Evolutionary conservation across 176 grass and related monocot genomes (phyloP).

Genomic region (Carex pumila): DNA sequence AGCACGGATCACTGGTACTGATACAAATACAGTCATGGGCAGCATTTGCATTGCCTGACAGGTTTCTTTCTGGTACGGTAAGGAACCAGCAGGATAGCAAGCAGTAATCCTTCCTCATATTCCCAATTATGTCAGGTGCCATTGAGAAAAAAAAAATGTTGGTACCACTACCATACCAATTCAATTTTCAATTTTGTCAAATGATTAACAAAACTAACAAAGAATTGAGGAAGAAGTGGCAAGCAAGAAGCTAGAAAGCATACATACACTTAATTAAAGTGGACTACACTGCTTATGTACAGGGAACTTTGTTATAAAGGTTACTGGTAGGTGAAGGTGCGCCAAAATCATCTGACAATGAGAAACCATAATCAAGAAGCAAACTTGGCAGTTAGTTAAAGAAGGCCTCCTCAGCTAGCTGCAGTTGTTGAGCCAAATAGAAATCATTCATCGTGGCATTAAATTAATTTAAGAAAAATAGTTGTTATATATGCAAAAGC

Average conservation of each 20-base stretch:
- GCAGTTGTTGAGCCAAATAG: neutral
- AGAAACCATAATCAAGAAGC: conserved; percentile 60
- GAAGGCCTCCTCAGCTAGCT: conserved; percentile 70
- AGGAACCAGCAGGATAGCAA: neutral
- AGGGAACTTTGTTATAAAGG: conserved; percentile 52
- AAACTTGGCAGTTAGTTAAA: conserved; percentile 23
- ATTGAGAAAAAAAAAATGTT: neutral
- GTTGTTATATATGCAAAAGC: too few species aligned
- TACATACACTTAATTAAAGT: conserved; percentile 30
- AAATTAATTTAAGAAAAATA: neutral
- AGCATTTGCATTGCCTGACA: neutral
- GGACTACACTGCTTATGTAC: conserved; percentile 32
- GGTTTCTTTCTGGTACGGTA: neutral
- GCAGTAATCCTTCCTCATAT: neutral
- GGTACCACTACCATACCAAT: neutral
- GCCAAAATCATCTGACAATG: conserved; percentile 34
- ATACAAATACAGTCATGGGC: neutral
- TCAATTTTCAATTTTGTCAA: neutral
- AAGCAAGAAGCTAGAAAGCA: conserved; percentile 9
- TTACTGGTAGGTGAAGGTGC: conserved; percentile 35
- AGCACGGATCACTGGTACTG: too few species aligned
- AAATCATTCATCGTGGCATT: neutral
- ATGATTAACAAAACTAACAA: neutral
- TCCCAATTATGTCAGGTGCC: neutral
- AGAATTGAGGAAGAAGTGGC: neutral